These are phyloP conservation scores for Rhynchospora breviuscula DNA, from an alignment of 176 grass and related monocot species.

Conservation along the genomic window DNA sequence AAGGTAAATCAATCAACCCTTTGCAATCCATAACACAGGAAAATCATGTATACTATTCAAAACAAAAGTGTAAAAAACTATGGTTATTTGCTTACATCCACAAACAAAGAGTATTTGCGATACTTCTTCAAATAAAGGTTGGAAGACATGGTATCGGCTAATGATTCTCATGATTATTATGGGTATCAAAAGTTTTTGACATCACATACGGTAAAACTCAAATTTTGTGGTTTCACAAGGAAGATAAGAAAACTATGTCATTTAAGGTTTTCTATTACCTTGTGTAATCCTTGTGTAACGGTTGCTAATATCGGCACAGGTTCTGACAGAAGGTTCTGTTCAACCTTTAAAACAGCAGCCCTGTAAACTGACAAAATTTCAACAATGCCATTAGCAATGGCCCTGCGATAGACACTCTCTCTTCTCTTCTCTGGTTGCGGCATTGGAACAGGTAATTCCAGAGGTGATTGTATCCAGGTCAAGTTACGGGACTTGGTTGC, in stretches of 20 bases:
- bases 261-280: constrained; percentile 30
- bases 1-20: not conserved
- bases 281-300: constrained; percentile 74
- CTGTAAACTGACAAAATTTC: constrained; percentile 95
- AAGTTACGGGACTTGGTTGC: constrained; percentile 70
- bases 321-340: constrained; percentile 91
- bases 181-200: not conserved
- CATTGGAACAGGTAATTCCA: constrained; percentile 36
- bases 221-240: not conserved
- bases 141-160: not conserved
- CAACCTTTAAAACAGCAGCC: constrained; percentile 83
- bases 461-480: constrained; percentile 63
- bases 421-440: constrained; percentile 43
- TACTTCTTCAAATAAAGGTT: not conserved
- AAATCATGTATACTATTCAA: not conserved
- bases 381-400: constrained; percentile 87
- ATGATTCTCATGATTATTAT: not conserved
- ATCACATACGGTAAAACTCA: not conserved
- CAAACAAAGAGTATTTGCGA: not conserved
- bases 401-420: constrained; percentile 79
- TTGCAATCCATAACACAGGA: not conserved
- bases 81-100: not conserved
- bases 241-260: not conserved
- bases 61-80: not conserved
- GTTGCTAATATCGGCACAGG: constrained; percentile 79